Percentiles rank a stretch among this genome's conserved stretches.
Evolutionary conservation across 192 early-diverging fungal genomes (phyloP).

Genomic region (Backusella mclennaniae): DNA sequence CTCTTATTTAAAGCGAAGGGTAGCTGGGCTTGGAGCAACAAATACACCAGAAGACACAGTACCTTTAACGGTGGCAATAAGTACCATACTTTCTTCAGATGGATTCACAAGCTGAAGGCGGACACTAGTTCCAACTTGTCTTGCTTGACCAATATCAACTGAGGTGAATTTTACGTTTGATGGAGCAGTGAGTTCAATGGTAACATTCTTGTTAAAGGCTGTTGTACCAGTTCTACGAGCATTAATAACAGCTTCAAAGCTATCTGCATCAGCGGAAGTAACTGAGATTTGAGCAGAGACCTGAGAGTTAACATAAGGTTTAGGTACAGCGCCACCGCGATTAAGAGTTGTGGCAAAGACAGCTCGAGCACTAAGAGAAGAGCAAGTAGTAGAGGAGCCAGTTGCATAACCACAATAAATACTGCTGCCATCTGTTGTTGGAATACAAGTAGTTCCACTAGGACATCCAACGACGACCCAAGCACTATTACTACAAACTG

Average conservation of each 20-base stretch:
- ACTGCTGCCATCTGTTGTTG: slow-evolving; percentile 39
- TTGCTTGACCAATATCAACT: background rate
- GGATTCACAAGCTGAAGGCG: slow-evolving; percentile 9
- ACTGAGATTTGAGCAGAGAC: slow-evolving; percentile 20
- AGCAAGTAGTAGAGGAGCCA: background rate
- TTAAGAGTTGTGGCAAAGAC: background rate
- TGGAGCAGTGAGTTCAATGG: slow-evolving; percentile 14
- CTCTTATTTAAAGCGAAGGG: slow-evolving; percentile 9
- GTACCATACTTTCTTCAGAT: slow-evolving; percentile 9
- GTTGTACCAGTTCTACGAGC: slow-evolving; percentile 15
- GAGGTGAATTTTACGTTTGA: slow-evolving; percentile 3
- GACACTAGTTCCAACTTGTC: slow-evolving; percentile 15
- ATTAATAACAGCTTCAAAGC: slow-evolving; percentile 15
- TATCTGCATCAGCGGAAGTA: background rate
- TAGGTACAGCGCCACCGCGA: slow-evolving; percentile 2
- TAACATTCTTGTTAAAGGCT: slow-evolving; percentile 10
- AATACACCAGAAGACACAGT: slow-evolving; percentile 10
- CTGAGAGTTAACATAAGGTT: slow-evolving; percentile 12
- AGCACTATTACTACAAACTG: slow-evolving; percentile 39
- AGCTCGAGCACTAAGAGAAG: background rate
- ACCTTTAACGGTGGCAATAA: slow-evolving; percentile 21
- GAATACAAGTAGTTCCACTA: slow-evolving; percentile 43
- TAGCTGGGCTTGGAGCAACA: slow-evolving; percentile 8
- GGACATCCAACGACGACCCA: slow-evolving; percentile 47
- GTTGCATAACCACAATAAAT: slow-evolving; percentile 28